phyloP scores from a whole-genome alignment of 2,329 filamentous ascomycete genomes.

The Microascus cirrosus region DNA sequence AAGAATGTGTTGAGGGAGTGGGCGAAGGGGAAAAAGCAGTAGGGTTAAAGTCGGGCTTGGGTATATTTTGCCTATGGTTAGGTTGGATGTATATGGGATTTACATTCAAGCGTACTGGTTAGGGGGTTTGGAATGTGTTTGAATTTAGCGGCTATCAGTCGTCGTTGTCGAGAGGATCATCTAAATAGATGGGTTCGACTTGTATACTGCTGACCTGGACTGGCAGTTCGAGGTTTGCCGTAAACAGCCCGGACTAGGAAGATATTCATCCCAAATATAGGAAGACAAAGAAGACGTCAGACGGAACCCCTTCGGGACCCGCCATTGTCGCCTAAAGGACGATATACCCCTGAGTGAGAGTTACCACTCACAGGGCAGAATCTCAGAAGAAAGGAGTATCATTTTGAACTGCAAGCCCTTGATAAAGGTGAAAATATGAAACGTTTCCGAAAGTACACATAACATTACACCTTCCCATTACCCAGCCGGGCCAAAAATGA shows the following conservation, averaged over 20 bases:
- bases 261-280: too few species aligned
- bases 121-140: background rate
- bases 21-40: conserved; percentile 40
- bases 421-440: background rate
- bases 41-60: background rate
- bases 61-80: background rate
- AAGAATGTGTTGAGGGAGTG: conserved; percentile 89
- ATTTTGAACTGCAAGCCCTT: background rate
- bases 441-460: background rate
- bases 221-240: too few species aligned
- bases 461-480: background rate
- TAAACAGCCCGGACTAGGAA: too few species aligned
- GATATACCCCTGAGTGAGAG: too few species aligned
- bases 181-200: background rate
- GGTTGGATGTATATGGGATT: background rate
- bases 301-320: too few species aligned
- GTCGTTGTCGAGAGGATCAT: background rate
- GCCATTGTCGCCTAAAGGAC: too few species aligned
- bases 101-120: background rate
- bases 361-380: too few species aligned
- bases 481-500: background rate
- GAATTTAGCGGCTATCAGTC: background rate
- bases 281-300: too few species aligned
- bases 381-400: background rate
- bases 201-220: background rate